These are phyloP conservation scores for Cutaneotrichosporon sp. DNA, from an alignment of 1,284 basidiomycete species.

Conservation along the genomic window DNA sequence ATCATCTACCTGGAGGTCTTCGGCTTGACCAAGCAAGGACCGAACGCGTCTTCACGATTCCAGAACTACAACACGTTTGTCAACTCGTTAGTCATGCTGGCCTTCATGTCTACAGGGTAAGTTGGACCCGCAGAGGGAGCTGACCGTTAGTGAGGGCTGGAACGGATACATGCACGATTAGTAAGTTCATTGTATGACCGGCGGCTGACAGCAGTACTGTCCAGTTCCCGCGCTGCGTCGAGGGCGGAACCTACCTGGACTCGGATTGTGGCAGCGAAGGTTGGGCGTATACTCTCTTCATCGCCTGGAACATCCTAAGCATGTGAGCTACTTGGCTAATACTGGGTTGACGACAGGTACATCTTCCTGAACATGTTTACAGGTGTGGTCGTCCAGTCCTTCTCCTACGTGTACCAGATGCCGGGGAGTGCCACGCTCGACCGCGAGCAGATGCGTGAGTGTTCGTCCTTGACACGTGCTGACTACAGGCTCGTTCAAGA, in stretches of 20 bases:
- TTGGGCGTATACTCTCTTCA: conserved; percentile 88
- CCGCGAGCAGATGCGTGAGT: conserved; percentile 76
- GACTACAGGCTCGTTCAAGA: conserved; percentile 67
- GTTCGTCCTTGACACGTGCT: neutral
- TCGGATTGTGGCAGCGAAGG: conserved; percentile 85
- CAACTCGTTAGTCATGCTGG: conserved; percentile 78
- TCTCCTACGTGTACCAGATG: conserved; percentile 92
- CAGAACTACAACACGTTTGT: conserved; percentile 82
- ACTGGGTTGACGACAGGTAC: conserved; percentile 59
- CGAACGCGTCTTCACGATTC: conserved; percentile 64
- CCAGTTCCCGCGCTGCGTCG: conserved; percentile 77
- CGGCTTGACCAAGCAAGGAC: conserved; percentile 81
- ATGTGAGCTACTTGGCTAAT: conserved; percentile 62
- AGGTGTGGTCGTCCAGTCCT: conserved; percentile 94
- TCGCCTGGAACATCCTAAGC: conserved; percentile 93
- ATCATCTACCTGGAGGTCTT: conserved; percentile 92
- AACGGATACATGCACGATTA: conserved; percentile 95
- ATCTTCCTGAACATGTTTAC: conserved; percentile 95
- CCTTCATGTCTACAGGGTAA: conserved; percentile 57
- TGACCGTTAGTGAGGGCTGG: conserved; percentile 57
- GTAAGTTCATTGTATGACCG: conserved; percentile 56
- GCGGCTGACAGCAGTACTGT: conserved; percentile 59
- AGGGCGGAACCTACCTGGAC: conserved; percentile 60
- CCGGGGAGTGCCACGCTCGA: conserved; percentile 75
- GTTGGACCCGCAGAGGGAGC: conserved; percentile 63